Evolutionary conservation across 345 rosid genomes (phyloP).

Genomic region (Kernera saxatilis): DNA sequence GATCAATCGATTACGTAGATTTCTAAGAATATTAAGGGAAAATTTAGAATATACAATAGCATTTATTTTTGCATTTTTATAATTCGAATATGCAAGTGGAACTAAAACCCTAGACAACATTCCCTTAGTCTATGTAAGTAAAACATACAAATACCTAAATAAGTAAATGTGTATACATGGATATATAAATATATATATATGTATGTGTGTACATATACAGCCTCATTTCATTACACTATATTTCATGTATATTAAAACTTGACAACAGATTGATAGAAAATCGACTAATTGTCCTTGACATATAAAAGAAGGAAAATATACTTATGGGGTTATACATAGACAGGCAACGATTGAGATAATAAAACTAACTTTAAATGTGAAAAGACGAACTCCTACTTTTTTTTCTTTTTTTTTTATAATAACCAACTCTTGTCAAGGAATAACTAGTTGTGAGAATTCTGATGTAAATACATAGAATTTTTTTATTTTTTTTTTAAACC

Average conservation of each 20-base stretch:
- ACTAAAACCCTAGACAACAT: neutral
- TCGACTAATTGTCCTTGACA: neutral
- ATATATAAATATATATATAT: neutral
- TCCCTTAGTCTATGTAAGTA: neutral
- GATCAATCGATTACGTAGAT: neutral
- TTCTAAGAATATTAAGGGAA: neutral
- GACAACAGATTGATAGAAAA: neutral
- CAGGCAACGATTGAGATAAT: neutral
- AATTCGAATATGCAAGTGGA: neutral
- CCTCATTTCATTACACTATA: neutral
- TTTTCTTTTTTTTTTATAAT: neutral
- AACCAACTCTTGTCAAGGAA: neutral
- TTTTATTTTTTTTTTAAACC: no score
- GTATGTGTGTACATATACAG: neutral
- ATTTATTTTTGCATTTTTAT: neutral
- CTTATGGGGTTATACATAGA: neutral
- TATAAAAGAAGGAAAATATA: neutral
- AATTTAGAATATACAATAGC: neutral
- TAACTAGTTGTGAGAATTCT: neutral
- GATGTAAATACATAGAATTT: neutral
- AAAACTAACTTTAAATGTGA: neutral
- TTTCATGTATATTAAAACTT: neutral
- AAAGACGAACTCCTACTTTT: constrained; percentile 11
- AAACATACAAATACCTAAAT: neutral
- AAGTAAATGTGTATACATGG: neutral